Conservation (phyloP, 1,284 basidiomycete genomes). For the Cutaneotrichosporon arboriforme region DNA sequence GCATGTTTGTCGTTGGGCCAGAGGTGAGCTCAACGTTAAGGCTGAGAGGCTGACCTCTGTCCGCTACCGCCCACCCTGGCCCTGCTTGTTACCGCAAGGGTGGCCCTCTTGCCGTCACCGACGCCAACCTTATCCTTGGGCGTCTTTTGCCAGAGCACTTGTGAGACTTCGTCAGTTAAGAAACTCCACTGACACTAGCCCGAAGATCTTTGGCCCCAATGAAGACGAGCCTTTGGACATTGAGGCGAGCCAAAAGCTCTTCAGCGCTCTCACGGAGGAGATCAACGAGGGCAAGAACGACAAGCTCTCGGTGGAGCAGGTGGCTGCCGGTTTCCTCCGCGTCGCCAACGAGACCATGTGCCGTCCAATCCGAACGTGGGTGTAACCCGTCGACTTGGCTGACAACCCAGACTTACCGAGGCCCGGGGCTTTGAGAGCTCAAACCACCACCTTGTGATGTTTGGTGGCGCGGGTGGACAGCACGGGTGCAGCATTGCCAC, state of each 20-base stretch:
- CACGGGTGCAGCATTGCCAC: slow-evolving; percentile 35
- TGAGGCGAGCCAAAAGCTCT: slow-evolving; percentile 39
- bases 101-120: slow-evolving; percentile 42
- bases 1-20: slow-evolving; percentile 25
- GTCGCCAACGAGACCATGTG: slow-evolving; percentile 44
- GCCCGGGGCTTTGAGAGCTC: slow-evolving; percentile 34
- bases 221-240: slow-evolving; percentile 51
- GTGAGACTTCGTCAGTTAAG: neutral
- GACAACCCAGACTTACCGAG: slow-evolving; percentile 26
- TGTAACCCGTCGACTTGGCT: neutral
- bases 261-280: slow-evolving; percentile 45
- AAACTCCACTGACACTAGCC: slow-evolving; percentile 11
- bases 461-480: slow-evolving; percentile 43
- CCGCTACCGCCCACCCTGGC: slow-evolving; percentile 52
- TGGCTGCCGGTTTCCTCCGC: slow-evolving; percentile 33
- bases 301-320: slow-evolving; percentile 28
- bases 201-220: slow-evolving; percentile 50
- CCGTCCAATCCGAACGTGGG: slow-evolving; percentile 32
- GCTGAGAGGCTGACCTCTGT: slow-evolving; percentile 1
- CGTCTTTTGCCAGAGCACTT: slow-evolving; percentile 53
- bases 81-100: slow-evolving; percentile 41
- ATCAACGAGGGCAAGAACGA: slow-evolving; percentile 45
- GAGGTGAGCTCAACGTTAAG: slow-evolving; percentile 5
- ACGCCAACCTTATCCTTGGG: slow-evolving; percentile 45
- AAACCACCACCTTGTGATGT: slow-evolving; percentile 34